Evolutionary conservation across 1,284 basidiomycete species (phyloP).

Genomic region (Cryptococcus wingfieldii): DNA sequence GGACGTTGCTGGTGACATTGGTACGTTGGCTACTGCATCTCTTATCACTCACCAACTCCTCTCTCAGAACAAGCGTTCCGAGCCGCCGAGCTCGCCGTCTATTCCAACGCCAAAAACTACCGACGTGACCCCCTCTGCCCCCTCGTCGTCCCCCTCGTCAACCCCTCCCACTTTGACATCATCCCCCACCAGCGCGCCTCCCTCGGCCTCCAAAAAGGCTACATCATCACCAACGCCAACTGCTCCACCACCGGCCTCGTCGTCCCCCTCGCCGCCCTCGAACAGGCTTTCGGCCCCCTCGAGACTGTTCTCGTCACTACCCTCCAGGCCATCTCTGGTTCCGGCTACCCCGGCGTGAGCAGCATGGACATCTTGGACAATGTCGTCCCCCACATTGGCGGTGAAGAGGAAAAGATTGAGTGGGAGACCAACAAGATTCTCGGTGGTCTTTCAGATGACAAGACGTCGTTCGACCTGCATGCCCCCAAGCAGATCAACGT

Average conservation of each 20-base stretch:
- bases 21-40: slow-evolving; percentile 53
- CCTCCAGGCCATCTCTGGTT: slow-evolving; percentile 96
- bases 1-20: slow-evolving; percentile 91
- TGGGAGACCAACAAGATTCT: slow-evolving; percentile 98
- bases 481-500: slow-evolving; percentile 70
- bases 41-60: background rate
- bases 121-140: slow-evolving; percentile 92
- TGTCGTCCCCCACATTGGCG: slow-evolving; percentile 87
- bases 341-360: slow-evolving; percentile 91
- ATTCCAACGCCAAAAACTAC: slow-evolving; percentile 98
- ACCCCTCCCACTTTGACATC: slow-evolving; percentile 80
- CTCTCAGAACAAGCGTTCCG: slow-evolving; percentile 77
- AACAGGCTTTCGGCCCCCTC: slow-evolving; percentile 87
- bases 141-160: slow-evolving; percentile 94
- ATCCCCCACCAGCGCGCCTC: slow-evolving; percentile 73
- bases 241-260: slow-evolving; percentile 95
- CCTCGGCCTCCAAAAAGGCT: slow-evolving; percentile 73
- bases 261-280: slow-evolving; percentile 86
- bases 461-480: slow-evolving; percentile 79
- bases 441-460: slow-evolving; percentile 63
- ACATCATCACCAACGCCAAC: slow-evolving; percentile 98
- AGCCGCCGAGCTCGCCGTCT: slow-evolving; percentile 81
- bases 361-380: slow-evolving; percentile 94
- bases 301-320: slow-evolving; percentile 88
- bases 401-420: slow-evolving; percentile 91